Evolutionary conservation across 2,329 filamentous ascomycete genomes (phyloP).

Genomic region (Salinomyces thailandicus): DNA sequence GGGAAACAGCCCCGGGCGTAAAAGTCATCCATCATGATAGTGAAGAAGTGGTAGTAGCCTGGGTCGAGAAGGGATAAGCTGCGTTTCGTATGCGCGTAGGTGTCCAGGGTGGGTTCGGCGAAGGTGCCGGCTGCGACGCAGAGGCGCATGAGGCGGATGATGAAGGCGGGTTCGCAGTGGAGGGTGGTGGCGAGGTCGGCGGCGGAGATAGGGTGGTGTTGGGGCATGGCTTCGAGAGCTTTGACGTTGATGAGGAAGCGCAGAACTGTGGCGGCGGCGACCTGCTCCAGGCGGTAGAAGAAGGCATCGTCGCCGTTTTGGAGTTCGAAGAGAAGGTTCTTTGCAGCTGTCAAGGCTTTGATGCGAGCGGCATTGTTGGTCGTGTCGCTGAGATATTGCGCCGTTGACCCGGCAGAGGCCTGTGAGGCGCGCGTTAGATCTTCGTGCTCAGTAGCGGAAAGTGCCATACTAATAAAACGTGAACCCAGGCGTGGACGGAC

Average conservation of each 20-base stretch:
- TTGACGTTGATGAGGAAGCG: background rate
- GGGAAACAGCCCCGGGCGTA: too few relatives aligned
- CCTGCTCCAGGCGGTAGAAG: background rate
- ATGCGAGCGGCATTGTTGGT: background rate
- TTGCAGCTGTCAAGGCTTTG: background rate
- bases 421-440: too few relatives aligned
- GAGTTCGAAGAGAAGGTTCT: background rate
- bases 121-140: background rate
- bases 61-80: background rate
- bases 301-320: background rate
- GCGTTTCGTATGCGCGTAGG: background rate
- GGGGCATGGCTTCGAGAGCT: background rate
- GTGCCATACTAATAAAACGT: too few relatives aligned
- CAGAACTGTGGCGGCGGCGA: background rate
- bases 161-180: background rate
- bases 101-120: background rate
- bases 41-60: background rate
- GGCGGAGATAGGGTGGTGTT: background rate
- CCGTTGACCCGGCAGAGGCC: too few relatives aligned
- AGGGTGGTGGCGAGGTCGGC: background rate
- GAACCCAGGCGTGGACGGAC: too few relatives aligned
- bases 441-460: too few relatives aligned
- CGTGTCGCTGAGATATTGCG: background rate
- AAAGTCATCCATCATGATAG: too few relatives aligned
- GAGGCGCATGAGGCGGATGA: constrained; percentile 1